Base-by-base conservation (phyloP, 75 land plant species). In the Adiantum capillusveneris region DNA sequence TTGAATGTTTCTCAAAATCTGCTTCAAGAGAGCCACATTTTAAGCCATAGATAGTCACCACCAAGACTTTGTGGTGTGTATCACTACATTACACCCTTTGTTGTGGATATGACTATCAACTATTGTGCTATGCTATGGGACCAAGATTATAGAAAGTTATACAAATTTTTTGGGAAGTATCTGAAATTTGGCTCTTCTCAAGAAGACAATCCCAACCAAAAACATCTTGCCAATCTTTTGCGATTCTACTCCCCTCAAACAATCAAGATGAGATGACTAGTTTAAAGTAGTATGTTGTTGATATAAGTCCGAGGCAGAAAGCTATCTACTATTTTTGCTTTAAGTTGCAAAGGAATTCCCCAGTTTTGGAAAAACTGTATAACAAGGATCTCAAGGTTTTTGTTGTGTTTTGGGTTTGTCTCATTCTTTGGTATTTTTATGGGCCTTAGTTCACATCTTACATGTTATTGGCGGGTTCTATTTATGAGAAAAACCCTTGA, bases 1-100 rank as follows among this genome's bases (percentile, higher is more conserved):
- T 75, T 95, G 59, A 95, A 95, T 77, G 99, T 95, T 7, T 95
- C 99, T 2, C 83, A 97, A 62, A 97, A 95, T 56, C 81, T 95
- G 26, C 86, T 95, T 53, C 99, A 92, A 64, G 88, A 90, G 67
- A 90, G 96, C 59, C 87, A 90, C 5, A 81, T 90, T 63, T 90
- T 90, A 76, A 76, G 90, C 65, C 6, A 3, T 53, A 24, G 21
- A 5, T 1, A 3, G 2, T 22, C 28, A 53, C 21, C 3, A 53
- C 6, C 28, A 19, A 5, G 6, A 22, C 12, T 24, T 53, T 25
- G 25, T 53, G 6, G 7, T 53, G 25, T 53, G 24, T 1, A 5
- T 53, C 25, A 19, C 5, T 53, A 27, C 50, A 6, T 17, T 6
- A 11, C 17, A 11, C 11, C 42, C 13, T 39, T 7, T 39, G 42